Base-by-base conservation (phyloP, 805 yeast genomes). In the Myxozyma vanderwaltii region DNA sequence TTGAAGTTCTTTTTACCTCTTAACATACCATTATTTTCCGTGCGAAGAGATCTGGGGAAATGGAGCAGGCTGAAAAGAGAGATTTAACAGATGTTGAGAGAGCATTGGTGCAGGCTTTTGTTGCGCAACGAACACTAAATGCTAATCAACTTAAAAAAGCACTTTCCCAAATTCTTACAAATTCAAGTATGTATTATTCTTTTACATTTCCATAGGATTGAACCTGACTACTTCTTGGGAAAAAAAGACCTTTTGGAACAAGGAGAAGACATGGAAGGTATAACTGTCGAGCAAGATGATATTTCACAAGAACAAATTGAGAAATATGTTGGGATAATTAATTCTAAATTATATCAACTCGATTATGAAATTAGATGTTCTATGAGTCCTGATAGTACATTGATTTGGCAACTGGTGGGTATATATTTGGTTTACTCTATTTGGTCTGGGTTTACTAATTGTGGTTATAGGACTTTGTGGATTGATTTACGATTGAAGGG, bases 281-380 rank as follows among this genome's bases (percentile, higher is more conserved):
- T 31, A n/a, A 39, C 46, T 26, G 48, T 54, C 36, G 21, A 36
- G 5, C 44, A 29, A 33, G 52, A 53, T 21, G 54, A 54, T 4
- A 27, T 61, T 15, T 31, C 62, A 15, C 38, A 24, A 36, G 64
- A 61, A n/a, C 51, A 46, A 36, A 54, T 61, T 35, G 59, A 58
- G 12, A 54, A 50, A 4, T 51, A 45, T 21, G 39, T 61, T 23
- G 51, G 56, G 7, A 36, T 19, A 4, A 46, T 49, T 24, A 61
- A 61, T 50, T 35, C 56, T 7, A 58, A 51, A 19, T 40, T 61
- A 23, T 61, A 45, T 35, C 36, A 31, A 17, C 48, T 61, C 2
- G 64, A 61, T 39, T 61, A 51, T 33, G 64, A 61, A 38, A 53
- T 61, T 24, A 40, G 64, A 13, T 53, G 61, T 29, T 41, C 58